Base-by-base conservation (phyloP, 257 asterid genomes). In the Orobanche coerulescens region DNA sequence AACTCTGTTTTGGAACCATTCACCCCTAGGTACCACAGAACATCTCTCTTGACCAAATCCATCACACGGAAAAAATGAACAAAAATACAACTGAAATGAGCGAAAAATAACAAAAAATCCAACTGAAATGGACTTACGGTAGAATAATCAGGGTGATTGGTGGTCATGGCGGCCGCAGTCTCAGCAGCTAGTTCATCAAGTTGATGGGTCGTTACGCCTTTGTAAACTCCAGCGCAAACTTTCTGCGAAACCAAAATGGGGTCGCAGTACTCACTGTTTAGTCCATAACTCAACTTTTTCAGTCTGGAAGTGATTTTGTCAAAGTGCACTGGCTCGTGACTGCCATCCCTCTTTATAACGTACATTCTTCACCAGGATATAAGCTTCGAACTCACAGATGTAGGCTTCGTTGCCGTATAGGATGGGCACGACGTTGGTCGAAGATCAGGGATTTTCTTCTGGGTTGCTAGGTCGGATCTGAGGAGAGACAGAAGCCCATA, bases 121-220 rank as follows among this genome's bases (percentile, higher is more conserved):
- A 65, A n/a, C n/a, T n/a, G 14, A 22, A 30, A 1, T 16, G 11
- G 61, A 88, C 95, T 74, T 55, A 93, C 97, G 5, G 82, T 89
- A 42, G 97, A 96, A 65, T 93, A 93, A 73, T 93, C 98, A 8
- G 98, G 96, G 52, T 93, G 98, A 28, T 82, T 83, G 0, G 97
- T 79, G 16, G 97, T 89, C 96, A 93, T 51, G 39, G 94, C 98
- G 0, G 98, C 98, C 0, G 98, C 83, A 1, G 98, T 93, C 78
- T 93, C 97, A 1, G 98, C 98, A 16, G 97, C 98, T 84, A 93
- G 71, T 37, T 86, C 97, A 70, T 89, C 97, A 67, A 93, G 92
- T 83, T 86, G 96, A 66, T 94, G 89, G 5, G 98, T 93, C 44
- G 98, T 89, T 15, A 93, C 94, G 53, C 97, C 96, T 30, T 80